Evolutionary conservation across 2,329 filamentous ascomycete genomes (phyloP), one percentile per base, ranked within the genome.

Genomic region (Drechslerella dactyloides): DNA sequence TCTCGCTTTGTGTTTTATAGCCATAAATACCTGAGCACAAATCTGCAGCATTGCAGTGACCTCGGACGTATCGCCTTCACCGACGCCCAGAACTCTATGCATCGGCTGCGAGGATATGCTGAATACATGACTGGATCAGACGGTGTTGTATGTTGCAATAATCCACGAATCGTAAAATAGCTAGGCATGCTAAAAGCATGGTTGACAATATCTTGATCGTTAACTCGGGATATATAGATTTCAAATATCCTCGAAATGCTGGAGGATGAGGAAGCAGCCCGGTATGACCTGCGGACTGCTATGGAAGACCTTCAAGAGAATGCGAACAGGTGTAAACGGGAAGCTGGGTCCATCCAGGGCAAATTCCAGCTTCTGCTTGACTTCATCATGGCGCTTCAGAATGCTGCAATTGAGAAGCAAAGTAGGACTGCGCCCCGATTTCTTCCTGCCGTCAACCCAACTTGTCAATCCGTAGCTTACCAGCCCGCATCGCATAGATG

Each of bases 171-270:
- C 17, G 11, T 50, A 2, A n/a, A 11, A 23, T 23, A 13, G 4
- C 21, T 11, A 48, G 6, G 17, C 19, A 50, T 50, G 17, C 46
- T n/a, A 17, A 21, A 50, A 27, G 11, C 3, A 23, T 15, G 42
- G 42, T 48, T 7, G 42, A 5, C 24, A 19, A 7, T 37, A 13
- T 37, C 24, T 33, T 40, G 55, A 52, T 19, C 55, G 19, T 65
- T 48, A 17, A 65, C 15, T n/a, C 40, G 11, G 21, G n/a, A 11
- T 23, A 56, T 42, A 46, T 30, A 65, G 61, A 42, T 65, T 42
- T 65, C 61, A 11, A 65, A 65, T 37, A 65, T 65, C 17, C 61
- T 65, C n/a, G 61, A 65, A 13, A 65, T 65, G 61, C 61, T 65
- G 5, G 44, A 65, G 19, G 61, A 65, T 52, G 53, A 65, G n/a